phyloP scores from a whole-genome alignment of 768 basidiomycete genomes.

The Candolleomyces aberdarensis region DNA sequence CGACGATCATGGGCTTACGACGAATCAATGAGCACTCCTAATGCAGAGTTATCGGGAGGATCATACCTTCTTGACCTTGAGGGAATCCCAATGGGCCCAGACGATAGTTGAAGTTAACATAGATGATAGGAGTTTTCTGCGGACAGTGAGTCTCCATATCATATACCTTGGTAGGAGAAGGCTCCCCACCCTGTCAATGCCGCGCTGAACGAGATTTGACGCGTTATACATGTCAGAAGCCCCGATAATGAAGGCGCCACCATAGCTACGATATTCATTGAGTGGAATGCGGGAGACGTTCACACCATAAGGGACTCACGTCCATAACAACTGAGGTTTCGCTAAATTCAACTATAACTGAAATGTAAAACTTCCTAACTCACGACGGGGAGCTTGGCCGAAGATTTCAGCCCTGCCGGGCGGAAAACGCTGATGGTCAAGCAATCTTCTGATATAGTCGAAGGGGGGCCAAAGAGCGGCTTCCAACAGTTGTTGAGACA shows the following conservation, averaged over 20 bases:
- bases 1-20: constrained; percentile 27
- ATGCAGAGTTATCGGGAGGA: too few relatives aligned
- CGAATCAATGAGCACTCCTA: not conserved
- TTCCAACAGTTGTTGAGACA: not conserved
- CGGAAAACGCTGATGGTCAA: constrained; percentile 57
- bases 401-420: constrained; percentile 32
- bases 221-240: constrained; percentile 27
- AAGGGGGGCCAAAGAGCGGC: not conserved
- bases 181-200: constrained; percentile 29
- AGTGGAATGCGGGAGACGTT: not conserved
- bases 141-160: not conserved
- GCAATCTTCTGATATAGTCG: constrained; percentile 51
- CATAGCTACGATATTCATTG: constrained; percentile 22
- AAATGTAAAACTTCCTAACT: constrained; percentile 9
- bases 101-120: constrained; percentile 39
- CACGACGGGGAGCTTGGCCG: constrained; percentile 37
- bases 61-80: constrained; percentile 32
- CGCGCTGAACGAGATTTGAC: constrained; percentile 32
- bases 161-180: not conserved
- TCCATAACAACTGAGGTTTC: constrained; percentile 33
- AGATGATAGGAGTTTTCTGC: constrained; percentile 42
- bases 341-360: not conserved
- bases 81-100: constrained; percentile 47
- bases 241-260: constrained; percentile 32
- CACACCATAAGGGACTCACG: constrained; percentile 18